Base-by-base conservation (phyloP, 805 yeast species). In the Candida fluviatilis region DNA sequence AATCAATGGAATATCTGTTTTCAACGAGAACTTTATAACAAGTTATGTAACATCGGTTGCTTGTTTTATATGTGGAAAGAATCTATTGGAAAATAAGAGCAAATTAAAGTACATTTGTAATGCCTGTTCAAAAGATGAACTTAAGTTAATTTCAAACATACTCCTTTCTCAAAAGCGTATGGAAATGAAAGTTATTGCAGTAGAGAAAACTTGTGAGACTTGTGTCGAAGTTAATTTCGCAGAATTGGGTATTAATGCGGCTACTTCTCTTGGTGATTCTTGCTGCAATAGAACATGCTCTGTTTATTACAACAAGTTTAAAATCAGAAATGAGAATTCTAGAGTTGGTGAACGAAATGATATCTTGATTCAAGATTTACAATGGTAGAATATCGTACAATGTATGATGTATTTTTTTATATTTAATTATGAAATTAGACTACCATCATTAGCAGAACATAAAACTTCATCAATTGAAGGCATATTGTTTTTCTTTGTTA, bases 271-370 rank as follows among this genome's bases (percentile, higher is more conserved):
- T 19, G 40, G 46, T 12, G 46, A 48, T 13, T 18, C 40, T 17
- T 86, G 95, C 52, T 61, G 58, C 5, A 82, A 86, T 32, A 71
- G 71, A 25, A 88, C 81, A 49, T 86, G 95, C 52, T 70, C 80
- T 0, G 62, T 80, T 0, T 84, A 71, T 51, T 85, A 70, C 50
- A 65, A 75, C 5, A 66, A 80, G 35, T 60, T 73, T 10, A 74
- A 76, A 48, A 61, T 71, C 2, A 38, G 43, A 3, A 60, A 57
- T 25, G 60, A 55, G 29, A 38, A 66, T 3, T 35, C 45, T n/a
- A 37, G 37, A 16, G 7, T 41, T 8, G 24, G 25, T 5, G 32
- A 38, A 4, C 40, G 36, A 39, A 39, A 41, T 18, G 30, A 26
- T 14, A 30, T 21, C 12, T 28, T 49, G 5, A 23, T 39, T 3